Conservation (phyloP, 2,329 filamentous ascomycete species). For the Graphiopsis chlorocephala region DNA sequence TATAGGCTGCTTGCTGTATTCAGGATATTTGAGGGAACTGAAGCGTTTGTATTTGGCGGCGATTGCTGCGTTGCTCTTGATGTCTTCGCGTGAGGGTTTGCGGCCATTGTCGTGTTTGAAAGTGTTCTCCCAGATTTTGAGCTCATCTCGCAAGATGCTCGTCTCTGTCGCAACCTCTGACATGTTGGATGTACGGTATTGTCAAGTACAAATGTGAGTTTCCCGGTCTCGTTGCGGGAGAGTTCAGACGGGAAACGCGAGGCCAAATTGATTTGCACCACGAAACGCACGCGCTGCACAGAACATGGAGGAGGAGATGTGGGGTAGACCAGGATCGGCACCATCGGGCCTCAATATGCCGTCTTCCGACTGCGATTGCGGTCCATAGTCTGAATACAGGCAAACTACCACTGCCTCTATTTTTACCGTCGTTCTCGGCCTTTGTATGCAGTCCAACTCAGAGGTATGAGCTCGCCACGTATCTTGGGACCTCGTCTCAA, state of each 20-base stretch:
- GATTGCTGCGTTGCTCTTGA: conserved; percentile 69
- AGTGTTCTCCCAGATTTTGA: conserved; percentile 71
- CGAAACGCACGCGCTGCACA: not conserved
- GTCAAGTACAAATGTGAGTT: not conserved
- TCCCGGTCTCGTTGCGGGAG: not conserved
- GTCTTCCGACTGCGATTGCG: not conserved
- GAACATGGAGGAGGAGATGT: not conserved
- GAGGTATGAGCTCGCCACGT: not conserved
- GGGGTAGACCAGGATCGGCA: not conserved
- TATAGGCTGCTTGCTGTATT: conserved; percentile 30
- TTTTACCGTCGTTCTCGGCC: too few relatives aligned
- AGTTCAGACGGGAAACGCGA: not conserved
- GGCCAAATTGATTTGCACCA: not conserved
- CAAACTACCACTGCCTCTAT: too few relatives aligned
- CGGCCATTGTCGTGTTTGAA: conserved; percentile 65
- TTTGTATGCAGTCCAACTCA: too few relatives aligned
- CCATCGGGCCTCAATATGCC: not conserved
- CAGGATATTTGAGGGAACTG: conserved; percentile 49
- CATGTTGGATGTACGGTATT: not conserved
- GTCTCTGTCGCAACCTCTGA: not conserved
- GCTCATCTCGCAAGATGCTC: conserved; percentile 56
- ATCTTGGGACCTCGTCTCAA: not conserved
- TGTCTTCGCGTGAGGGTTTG: conserved; percentile 71
- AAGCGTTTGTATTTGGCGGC: conserved; percentile 76
- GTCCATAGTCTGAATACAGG: not conserved